Base-by-base conservation (phyloP, 805 yeast species). In the Metschnikowia orientalis region DNA sequence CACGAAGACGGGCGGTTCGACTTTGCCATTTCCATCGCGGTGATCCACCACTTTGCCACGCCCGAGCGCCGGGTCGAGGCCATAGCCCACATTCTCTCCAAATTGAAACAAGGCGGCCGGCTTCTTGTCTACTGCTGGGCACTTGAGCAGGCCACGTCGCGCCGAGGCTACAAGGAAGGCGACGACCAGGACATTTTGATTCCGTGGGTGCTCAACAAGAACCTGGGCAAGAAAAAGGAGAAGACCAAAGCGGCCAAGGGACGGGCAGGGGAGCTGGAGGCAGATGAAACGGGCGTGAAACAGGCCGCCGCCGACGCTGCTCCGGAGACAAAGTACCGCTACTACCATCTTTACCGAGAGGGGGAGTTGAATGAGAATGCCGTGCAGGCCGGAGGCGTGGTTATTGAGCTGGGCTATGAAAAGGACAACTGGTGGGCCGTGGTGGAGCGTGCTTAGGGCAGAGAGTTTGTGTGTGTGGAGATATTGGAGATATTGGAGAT, bases 81-180 rank as follows among this genome's bases (percentile, higher is more conserved):
- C 1, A 79, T 92, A 6, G 45, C 47, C 9, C 83, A 82, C 38
- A 79, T 89, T 2, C 53, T 92, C 23, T 58, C 77, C 13, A 74
- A 74, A 38, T 54, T 92, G 33, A 66, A 56, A 25, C 34, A 42
- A 0, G 77, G 77, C 1, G 96, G 95, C 1, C 73, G 70, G 32
- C 83, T 86, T 0, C 61, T 92, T 48, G 73, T 92, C 6, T 92
- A 90, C 55, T 94, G 95, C 32, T 92, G 98, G 98, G 98, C 98
- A 0, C 59, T 92, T 32, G 98, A 92, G 45, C 98, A 92, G 56
- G 83, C 80, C 37, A 71, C 68, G 15, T 83, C 95, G 0, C 69
- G 97, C 45, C 70, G 97, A 48, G 97, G 97, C 0, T 92, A 87
- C 61, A 79, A 82, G 44, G 89, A 79, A 45, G 95, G 94, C 8